phyloP scores from a whole-genome alignment of 2,329 filamentous ascomycete genomes.

The Fusarium coicis region DNA sequence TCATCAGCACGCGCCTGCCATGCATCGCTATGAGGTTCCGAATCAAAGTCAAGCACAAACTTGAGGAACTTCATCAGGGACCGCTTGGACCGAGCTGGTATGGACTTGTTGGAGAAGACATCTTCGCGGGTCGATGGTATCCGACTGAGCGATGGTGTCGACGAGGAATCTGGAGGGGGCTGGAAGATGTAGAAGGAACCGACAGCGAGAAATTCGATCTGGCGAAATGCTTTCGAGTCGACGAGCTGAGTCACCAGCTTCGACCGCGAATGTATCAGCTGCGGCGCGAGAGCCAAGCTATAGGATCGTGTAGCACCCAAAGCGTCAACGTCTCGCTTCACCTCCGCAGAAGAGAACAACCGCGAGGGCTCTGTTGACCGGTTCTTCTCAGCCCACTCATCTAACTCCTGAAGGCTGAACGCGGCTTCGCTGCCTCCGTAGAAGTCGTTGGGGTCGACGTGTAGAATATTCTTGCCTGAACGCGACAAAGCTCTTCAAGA shows the following conservation, averaged over 20 bases:
- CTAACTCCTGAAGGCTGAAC: slow-evolving; percentile 83
- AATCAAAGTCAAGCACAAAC: slow-evolving; percentile 80
- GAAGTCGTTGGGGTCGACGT: slow-evolving; percentile 87
- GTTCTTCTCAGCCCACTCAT: slow-evolving; percentile 72
- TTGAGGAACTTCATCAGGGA: slow-evolving; percentile 93
- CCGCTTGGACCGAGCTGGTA: slow-evolving; percentile 85
- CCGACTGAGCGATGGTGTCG: slow-evolving; percentile 63
- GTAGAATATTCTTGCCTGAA: slow-evolving; percentile 89
- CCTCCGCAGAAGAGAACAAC: slow-evolving; percentile 45
- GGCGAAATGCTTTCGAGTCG: slow-evolving; percentile 87
- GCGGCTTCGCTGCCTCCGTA: slow-evolving; percentile 90
- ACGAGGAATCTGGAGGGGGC: slow-evolving; percentile 43
- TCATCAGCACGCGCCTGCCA: slow-evolving; percentile 69
- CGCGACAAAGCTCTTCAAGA: slow-evolving; percentile 84
- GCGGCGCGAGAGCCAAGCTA: slow-evolving; percentile 83
- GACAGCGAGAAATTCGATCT: slow-evolving; percentile 93
- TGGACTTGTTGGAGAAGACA: slow-evolving; percentile 81
- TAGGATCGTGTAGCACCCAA: slow-evolving; percentile 78
- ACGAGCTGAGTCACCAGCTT: slow-evolving; percentile 81
- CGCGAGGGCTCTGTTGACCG: slow-evolving; percentile 35
- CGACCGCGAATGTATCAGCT: slow-evolving; percentile 87
- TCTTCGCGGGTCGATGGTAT: slow-evolving; percentile 93
- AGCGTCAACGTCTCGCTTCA: slow-evolving; percentile 53
- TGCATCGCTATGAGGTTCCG: slow-evolving; percentile 60
- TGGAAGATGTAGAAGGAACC: slow-evolving; percentile 89